Evolutionary conservation across 257 asterid genomes (phyloP), one percentile per base, ranked within the genome.

Genomic region (Vinca minor): DNA sequence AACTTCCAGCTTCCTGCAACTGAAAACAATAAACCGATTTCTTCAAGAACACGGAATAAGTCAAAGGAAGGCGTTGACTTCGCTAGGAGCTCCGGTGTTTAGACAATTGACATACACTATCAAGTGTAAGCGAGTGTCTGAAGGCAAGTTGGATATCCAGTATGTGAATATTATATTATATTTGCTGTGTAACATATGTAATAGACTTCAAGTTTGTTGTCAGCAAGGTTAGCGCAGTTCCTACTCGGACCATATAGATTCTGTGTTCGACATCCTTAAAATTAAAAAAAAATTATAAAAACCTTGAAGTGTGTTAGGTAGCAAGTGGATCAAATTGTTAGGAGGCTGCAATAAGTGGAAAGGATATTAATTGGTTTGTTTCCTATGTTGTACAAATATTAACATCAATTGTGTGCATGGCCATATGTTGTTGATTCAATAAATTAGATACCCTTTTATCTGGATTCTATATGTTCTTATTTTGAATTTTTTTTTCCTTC

Each of bases 21-120:
- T 12, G 70, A 55, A 55, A 71, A 65, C 13, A 41, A 60, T 56
- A 46, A 65, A 20, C 73, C 76, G 15, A 25, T 74, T 26, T 79
- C 85, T 15, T 59, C 78, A 3, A 48, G 83, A 71, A 68, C 80
- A 4, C 71, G 80, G 73, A 59, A 49, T 11, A 64, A 36, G 10
- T 56, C 73, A 28, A 53, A 57, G 36, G 65, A 64, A 18, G 41
- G 4, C 7, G 26, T 4, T 32, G 21, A 13, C 25, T 38, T 48
- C 5, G 6, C 41, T 32, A 53, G 63, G 57, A 69, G 74, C 52
- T 64, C 62, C 14, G n/a, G 11, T 26, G 67, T 55, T 34, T 4
- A 59, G 53, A 11, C 13, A 29, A 34, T 11, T 5, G 46, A 55
- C n/a, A 63, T 8, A 1, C 13, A 63, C 0, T 10, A 63, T 18